Conservation (phyloP, 768 basidiomycete species). For the Pisolithus microcarpus region DNA sequence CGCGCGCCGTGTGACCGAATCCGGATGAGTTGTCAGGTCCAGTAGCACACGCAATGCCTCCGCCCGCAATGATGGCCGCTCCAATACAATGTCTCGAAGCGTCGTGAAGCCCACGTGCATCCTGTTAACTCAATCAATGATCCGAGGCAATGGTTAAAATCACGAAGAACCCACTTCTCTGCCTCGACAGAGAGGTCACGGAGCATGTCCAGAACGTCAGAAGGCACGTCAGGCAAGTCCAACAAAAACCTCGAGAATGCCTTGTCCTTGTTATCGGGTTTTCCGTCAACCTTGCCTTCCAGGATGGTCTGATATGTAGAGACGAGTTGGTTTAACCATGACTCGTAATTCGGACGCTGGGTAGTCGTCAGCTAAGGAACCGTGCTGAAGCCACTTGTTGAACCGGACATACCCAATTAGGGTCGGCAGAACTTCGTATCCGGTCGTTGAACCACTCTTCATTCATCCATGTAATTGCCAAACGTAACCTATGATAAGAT, state of each 20-base stretch:
- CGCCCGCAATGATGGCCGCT: slow-evolving; percentile 77
- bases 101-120: slow-evolving; percentile 89
- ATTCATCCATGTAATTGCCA: slow-evolving; percentile 98
- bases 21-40: slow-evolving; percentile 91
- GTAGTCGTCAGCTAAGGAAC: slow-evolving; percentile 4
- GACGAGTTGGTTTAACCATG: slow-evolving; percentile 81
- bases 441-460: slow-evolving; percentile 98
- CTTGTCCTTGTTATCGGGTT: slow-evolving; percentile 54
- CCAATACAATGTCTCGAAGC: slow-evolving; percentile 83
- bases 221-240: slow-evolving; percentile 80
- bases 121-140: slow-evolving; percentile 33
- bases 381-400: slow-evolving; percentile 1
- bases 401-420: slow-evolving; percentile 49
- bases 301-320: slow-evolving; percentile 69
- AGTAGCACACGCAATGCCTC: slow-evolving; percentile 77
- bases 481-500: slow-evolving; percentile 51
- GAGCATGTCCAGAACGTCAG: slow-evolving; percentile 66
- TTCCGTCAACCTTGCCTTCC: slow-evolving; percentile 43
- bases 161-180: slow-evolving; percentile 49
- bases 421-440: slow-evolving; percentile 47
- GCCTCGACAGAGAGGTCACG: slow-evolving; percentile 78
- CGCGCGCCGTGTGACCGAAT: slow-evolving; percentile 81
- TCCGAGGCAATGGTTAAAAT: slow-evolving; percentile 1
- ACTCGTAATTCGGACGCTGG: slow-evolving; percentile 76
- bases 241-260: slow-evolving; percentile 84